Evolutionary conservation across 805 yeast genomes (phyloP).

Genomic region (Tetrapisispora nanseiensis): DNA sequence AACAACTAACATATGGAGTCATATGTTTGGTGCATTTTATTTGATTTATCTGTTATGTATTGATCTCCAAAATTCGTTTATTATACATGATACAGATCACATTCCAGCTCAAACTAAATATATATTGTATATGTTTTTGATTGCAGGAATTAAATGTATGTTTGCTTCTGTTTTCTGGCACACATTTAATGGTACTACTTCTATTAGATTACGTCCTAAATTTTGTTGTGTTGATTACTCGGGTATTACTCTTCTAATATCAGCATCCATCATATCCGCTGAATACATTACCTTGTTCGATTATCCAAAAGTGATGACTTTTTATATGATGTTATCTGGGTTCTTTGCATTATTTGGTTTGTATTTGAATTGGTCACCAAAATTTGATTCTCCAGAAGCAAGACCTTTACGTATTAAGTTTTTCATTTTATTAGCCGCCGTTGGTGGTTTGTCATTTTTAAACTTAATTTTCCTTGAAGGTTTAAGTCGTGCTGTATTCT

Average conservation of each 20-base stretch:
- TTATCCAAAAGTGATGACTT: slow-evolving; percentile 10
- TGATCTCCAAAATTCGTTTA: slow-evolving; percentile 52
- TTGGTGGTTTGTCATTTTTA: slow-evolving; percentile 59
- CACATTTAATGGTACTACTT: slow-evolving; percentile 73
- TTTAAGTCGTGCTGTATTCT: slow-evolving; percentile 37
- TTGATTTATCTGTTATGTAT: slow-evolving; percentile 46
- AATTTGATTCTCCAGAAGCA: slow-evolving; percentile 79
- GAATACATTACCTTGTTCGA: slow-evolving; percentile 67
- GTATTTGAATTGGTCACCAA: slow-evolving; percentile 82
- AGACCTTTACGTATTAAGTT: slow-evolving; percentile 71
- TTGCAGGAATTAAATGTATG: slow-evolving; percentile 69
- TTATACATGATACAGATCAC: slow-evolving; percentile 40
- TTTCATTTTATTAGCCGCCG: slow-evolving; percentile 64
- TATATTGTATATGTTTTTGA: slow-evolving; percentile 53
- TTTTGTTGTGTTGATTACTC: slow-evolving; percentile 94
- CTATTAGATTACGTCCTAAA: slow-evolving; percentile 48
- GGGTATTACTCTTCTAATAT: slow-evolving; percentile 83
- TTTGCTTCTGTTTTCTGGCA: slow-evolving; percentile 83
- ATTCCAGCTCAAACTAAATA: slow-evolving; percentile 24
- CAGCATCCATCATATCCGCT: slow-evolving; percentile 79
- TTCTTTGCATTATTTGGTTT: slow-evolving; percentile 66
- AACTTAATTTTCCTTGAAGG: slow-evolving; percentile 51
- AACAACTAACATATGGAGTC: slow-evolving; percentile 90
- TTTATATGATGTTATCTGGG: slow-evolving; percentile 52
- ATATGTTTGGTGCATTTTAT: slow-evolving; percentile 56